phyloP scores from a whole-genome alignment of 768 basidiomycete genomes.

The Phaeotremella skinneri region DNA sequence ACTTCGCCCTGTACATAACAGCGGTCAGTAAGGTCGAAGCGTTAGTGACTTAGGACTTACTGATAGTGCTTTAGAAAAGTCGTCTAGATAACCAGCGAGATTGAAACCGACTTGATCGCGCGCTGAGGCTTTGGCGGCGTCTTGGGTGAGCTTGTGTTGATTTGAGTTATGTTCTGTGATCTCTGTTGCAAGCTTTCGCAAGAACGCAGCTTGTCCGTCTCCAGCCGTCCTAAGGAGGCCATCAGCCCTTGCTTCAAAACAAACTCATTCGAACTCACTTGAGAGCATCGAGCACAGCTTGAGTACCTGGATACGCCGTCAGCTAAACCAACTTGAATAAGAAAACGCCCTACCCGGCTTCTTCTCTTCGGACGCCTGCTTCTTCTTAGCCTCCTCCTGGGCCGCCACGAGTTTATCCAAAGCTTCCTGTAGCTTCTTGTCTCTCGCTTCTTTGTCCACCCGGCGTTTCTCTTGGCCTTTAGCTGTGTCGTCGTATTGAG shows the following conservation, averaged over 20 bases:
- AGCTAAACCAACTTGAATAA: neutral
- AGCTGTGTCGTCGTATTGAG: slow-evolving; percentile 27
- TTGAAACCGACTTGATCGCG: slow-evolving; percentile 52
- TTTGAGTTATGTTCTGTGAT: slow-evolving; percentile 51
- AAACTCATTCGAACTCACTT: too few relatives aligned
- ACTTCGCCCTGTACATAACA: slow-evolving; percentile 45
- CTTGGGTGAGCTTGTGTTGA: slow-evolving; percentile 47
- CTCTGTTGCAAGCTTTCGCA: slow-evolving; percentile 45
- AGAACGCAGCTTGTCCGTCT: slow-evolving; percentile 46
- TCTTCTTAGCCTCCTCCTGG: slow-evolving; percentile 47
- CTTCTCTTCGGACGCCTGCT: slow-evolving; percentile 44
- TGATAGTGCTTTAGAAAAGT: slow-evolving; percentile 50
- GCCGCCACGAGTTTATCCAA: slow-evolving; percentile 46
- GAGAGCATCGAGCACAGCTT: slow-evolving; percentile 50
- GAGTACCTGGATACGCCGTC: slow-evolving; percentile 24
- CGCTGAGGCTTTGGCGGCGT: slow-evolving; percentile 40
- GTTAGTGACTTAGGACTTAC: slow-evolving; percentile 24
- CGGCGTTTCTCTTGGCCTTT: slow-evolving; percentile 47
- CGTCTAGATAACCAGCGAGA: slow-evolving; percentile 50
- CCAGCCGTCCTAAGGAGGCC: slow-evolving; percentile 34
- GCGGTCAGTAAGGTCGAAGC: neutral
- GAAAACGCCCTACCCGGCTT: slow-evolving; percentile 39
- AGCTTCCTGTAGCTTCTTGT: slow-evolving; percentile 50
- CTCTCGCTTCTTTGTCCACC: slow-evolving; percentile 37
- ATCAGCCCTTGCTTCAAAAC: too few relatives aligned